Conservation (phyloP, 78 protist genomes). For the Trichosphaerium sp. region DNA sequence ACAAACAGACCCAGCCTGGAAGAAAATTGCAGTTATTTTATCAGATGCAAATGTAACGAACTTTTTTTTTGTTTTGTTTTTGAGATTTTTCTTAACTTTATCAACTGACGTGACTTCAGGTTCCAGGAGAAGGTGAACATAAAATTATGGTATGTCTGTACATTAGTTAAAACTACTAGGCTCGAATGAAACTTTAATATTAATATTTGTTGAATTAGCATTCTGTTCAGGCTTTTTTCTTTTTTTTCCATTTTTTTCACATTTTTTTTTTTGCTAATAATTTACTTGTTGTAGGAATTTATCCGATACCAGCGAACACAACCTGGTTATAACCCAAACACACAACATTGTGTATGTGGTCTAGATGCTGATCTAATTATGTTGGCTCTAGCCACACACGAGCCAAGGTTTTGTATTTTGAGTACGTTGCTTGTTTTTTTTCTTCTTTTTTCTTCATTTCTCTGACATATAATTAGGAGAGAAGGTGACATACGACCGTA, state of each 20-base stretch:
- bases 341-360: constrained; percentile 49
- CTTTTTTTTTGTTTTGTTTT: neutral
- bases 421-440: constrained; percentile 23
- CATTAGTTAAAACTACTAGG: too few species aligned
- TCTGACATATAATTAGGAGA: neutral
- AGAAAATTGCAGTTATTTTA: constrained; percentile 46
- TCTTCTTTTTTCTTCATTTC: neutral
- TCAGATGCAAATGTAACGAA: constrained; percentile 66
- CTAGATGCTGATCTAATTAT: constrained; percentile 99
- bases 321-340: constrained; percentile 78
- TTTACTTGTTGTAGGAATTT: too few species aligned
- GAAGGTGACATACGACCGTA: constrained; percentile 17
- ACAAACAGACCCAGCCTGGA: constrained; percentile 75
- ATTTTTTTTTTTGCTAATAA: too few species aligned
- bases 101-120: too few species aligned
- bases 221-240: too few species aligned
- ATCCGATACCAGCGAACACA: constrained; percentile 70
- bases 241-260: too few species aligned
- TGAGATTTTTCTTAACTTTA: too few species aligned
- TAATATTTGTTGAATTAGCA: too few species aligned
- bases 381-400: constrained; percentile 97
- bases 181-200: too few species aligned
- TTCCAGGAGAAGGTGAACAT: constrained; percentile 99
- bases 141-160: constrained; percentile 98
- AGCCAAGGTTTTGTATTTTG: constrained; percentile 86